Conservation (phyloP, 257 asterid species). For the Nicotiana obtusifolia region DNA sequence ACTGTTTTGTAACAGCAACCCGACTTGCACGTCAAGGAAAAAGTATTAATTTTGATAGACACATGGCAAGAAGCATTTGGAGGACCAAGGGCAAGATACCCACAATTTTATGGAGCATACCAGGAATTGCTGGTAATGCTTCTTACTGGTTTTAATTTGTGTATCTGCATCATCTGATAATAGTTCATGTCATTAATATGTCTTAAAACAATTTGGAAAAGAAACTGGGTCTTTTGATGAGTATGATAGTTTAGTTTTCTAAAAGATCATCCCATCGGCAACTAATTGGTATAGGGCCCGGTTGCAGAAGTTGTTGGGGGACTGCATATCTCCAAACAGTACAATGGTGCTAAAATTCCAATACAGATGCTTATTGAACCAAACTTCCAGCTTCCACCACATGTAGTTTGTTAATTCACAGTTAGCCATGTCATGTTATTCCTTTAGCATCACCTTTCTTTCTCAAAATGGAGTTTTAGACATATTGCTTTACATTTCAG, state of each 20-base stretch:
- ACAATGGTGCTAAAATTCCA: not conserved
- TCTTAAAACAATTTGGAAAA: not conserved
- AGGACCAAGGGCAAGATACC: conserved; percentile 88
- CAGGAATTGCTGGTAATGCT: conserved; percentile 82
- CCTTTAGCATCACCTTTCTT: not conserved
- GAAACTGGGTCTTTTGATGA: not conserved
- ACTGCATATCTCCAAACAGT: conserved; percentile 11
- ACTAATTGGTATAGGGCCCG: not conserved
- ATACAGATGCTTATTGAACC: not conserved
- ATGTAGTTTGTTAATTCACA: not conserved
- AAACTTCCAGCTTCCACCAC: not conserved
- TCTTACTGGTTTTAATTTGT: not conserved
- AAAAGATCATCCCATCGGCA: not conserved
- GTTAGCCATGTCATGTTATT: not conserved
- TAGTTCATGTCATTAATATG: not conserved
- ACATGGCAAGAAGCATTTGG: conserved; percentile 99
- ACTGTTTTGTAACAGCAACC: conserved; percentile 60
- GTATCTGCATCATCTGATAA: not conserved
- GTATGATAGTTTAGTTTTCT: not conserved
- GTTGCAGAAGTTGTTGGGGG: not conserved
- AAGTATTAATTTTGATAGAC: conserved; percentile 88
- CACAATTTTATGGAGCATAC: conserved; percentile 88
- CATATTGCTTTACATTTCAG: conserved; percentile 45
- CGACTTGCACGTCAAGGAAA: conserved; percentile 94
- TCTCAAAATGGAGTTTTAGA: not conserved